Percentiles rank a stretch among this genome's conserved stretches.
phyloP scores from a whole-genome alignment of 2,329 filamentous ascomycete genomes.

The Hymenoscyphus fructigenus region DNA sequence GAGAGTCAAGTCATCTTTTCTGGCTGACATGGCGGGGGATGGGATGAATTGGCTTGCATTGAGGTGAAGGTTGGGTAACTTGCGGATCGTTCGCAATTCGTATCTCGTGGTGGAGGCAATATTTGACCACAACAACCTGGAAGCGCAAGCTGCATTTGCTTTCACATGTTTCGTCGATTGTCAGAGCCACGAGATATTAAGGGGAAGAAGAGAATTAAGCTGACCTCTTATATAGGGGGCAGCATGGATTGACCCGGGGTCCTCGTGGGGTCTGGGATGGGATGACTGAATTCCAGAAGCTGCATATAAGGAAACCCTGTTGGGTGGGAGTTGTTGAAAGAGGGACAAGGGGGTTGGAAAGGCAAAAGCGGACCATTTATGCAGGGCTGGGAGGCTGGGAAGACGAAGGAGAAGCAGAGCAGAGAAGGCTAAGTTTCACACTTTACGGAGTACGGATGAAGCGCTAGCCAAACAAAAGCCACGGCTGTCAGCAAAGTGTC shows the following conservation, averaged over 20 bases:
- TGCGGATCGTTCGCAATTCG: neutral
- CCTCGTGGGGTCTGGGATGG: constrained; percentile 30
- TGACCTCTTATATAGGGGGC: neutral
- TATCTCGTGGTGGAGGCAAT: neutral
- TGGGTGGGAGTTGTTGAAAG: constrained; percentile 22
- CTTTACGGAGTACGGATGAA: constrained; percentile 15
- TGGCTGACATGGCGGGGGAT: constrained; percentile 3
- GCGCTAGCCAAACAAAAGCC: constrained; percentile 16
- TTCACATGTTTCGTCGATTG: constrained; percentile 5
- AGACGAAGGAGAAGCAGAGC: constrained; percentile 5
- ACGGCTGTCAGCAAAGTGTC: constrained; percentile 14
- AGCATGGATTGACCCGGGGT: constrained; percentile 21
- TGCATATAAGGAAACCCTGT: constrained; percentile 23
- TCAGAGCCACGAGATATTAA: constrained; percentile 4
- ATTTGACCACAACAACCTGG: neutral
- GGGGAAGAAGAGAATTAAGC: neutral
- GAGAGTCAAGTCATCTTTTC: constrained; percentile 8
- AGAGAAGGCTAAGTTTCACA: constrained; percentile 15
- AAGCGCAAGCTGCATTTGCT: neutral
- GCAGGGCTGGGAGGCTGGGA: constrained; percentile 24
- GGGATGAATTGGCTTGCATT: neutral
- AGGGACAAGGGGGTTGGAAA: constrained; percentile 17
- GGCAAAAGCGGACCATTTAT: constrained; percentile 15
- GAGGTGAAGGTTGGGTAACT: constrained; percentile 4
- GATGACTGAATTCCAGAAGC: constrained; percentile 21